Conservation (phyloP, 331 rosid genomes). For the Malus hybrid region DNA sequence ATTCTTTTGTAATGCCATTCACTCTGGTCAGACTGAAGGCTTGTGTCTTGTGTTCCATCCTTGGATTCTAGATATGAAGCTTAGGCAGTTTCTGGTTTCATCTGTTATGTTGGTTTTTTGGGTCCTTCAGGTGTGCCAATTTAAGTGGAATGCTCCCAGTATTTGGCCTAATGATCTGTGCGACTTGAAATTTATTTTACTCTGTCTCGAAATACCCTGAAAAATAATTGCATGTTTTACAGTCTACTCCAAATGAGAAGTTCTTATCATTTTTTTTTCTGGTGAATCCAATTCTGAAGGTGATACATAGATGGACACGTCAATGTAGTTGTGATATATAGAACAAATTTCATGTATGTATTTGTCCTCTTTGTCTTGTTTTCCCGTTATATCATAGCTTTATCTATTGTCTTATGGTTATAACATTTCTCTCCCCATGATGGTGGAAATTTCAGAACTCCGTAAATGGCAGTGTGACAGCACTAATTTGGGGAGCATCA, state of each 20-base stretch:
- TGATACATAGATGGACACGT: not conserved
- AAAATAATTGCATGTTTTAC: too few species aligned
- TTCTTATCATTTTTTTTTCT: not conserved
- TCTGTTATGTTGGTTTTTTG: not conserved
- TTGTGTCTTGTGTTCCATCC: not conserved
- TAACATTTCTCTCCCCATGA: not conserved
- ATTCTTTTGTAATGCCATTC: not conserved
- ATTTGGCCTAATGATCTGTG: not conserved
- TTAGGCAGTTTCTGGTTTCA: not conserved
- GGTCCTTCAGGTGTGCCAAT: not conserved
- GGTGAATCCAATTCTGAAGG: not conserved
- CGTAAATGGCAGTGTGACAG: conserved; percentile 65
- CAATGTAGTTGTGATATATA: not conserved
- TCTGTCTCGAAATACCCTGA: too few species aligned
- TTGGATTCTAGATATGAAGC: not conserved
- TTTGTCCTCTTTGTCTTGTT: not conserved
- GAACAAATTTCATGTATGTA: not conserved
- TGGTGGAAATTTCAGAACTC: conserved; percentile 45
- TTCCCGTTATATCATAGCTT: not conserved
- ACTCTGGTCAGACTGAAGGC: not conserved
- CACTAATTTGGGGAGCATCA: conserved; percentile 97
- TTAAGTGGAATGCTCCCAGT: not conserved
- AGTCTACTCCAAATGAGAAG: not conserved
- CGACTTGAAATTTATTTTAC: not conserved
- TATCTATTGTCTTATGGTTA: not conserved